These are phyloP conservation scores for Trichoderma afroharzianum DNA, from an alignment of 2,329 filamentous ascomycete species.

Conservation along the genomic window DNA sequence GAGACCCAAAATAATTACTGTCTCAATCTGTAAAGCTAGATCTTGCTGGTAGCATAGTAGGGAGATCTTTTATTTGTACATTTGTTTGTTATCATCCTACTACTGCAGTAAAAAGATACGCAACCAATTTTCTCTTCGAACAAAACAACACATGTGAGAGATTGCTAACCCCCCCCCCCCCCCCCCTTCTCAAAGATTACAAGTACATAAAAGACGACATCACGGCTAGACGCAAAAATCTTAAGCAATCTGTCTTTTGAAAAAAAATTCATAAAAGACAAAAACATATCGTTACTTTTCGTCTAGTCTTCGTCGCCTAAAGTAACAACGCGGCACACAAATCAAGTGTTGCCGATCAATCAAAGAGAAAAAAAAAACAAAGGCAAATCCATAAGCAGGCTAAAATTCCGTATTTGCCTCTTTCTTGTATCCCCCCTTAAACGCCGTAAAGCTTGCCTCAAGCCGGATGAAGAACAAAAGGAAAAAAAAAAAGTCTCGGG, in stretches of 20 bases:
- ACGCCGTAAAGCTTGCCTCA: slow-evolving; percentile 7
- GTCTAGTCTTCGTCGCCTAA: slow-evolving; percentile 10
- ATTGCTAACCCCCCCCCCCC: not conserved
- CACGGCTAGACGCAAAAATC: not conserved
- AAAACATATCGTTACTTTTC: slow-evolving; percentile 14
- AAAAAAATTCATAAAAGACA: slow-evolving; percentile 4
- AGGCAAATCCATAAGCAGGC: not conserved
- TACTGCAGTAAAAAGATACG: not conserved
- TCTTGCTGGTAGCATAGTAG: not conserved
- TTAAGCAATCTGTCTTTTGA: not conserved
- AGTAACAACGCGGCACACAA: not conserved
- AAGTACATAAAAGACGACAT: not conserved
- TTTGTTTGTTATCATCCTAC: not conserved
- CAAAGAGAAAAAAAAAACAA: not conserved
- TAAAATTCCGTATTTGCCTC: slow-evolving; percentile 1
- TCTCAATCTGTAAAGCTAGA: not conserved
- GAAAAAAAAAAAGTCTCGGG: not conserved
- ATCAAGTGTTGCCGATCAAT: not conserved
- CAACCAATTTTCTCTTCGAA: not conserved
- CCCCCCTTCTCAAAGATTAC: no score
- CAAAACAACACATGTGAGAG: not conserved
- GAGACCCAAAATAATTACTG: not conserved
- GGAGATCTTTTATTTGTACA: not conserved
- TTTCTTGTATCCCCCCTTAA: not conserved
- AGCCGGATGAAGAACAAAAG: not conserved